Conservation (phyloP, 805 yeast genomes). For the Metschnikowia colocasiae region DNA sequence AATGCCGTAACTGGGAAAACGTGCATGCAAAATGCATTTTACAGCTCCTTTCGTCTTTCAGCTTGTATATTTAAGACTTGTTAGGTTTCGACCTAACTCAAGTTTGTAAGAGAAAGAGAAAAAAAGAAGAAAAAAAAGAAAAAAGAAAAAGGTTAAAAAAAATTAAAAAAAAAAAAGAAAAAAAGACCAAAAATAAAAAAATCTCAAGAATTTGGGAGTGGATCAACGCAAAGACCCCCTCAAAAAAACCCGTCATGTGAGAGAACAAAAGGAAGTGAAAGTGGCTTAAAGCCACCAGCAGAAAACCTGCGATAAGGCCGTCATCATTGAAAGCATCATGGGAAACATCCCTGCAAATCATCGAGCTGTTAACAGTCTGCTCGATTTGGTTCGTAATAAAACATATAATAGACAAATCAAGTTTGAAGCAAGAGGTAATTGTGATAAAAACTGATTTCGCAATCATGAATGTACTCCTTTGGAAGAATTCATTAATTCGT, state of each 20-base stretch:
- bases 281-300: neutral
- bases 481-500: constrained; percentile 34
- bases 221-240: neutral
- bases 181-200: neutral
- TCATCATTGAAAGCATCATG: neutral
- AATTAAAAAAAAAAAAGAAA: constrained; percentile 9
- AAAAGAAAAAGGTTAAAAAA: constrained; percentile 9
- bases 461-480: constrained; percentile 6
- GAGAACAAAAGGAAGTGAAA: neutral
- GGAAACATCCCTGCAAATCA: neutral
- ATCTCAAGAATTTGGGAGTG: neutral
- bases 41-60: neutral
- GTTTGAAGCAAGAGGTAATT: neutral
- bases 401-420: neutral
- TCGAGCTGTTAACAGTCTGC: neutral
- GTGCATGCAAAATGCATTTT: neutral
- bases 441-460: neutral
- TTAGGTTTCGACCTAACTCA: neutral
- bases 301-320: neutral
- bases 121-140: constrained; percentile 1
- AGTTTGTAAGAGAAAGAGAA: neutral
- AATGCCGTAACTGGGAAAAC: neutral
- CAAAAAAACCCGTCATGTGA: neutral
- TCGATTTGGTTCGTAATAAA: neutral
- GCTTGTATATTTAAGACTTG: neutral